Conservation (phyloP, 139 green algal species). For the Tetradesmus obliquus region DNA sequence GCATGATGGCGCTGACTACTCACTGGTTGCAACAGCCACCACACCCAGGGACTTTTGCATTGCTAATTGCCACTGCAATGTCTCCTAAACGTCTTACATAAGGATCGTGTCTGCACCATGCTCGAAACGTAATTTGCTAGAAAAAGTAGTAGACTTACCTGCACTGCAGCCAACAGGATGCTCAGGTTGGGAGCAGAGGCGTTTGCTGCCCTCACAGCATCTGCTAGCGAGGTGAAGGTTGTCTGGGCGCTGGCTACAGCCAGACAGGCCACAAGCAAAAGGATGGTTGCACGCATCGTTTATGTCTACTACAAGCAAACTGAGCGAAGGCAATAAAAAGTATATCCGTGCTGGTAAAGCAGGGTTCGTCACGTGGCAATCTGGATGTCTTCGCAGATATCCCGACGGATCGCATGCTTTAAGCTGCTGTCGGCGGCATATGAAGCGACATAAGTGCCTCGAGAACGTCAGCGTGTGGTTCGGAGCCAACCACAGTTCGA, state of each 20-base stretch:
- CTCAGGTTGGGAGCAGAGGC: slow-evolving; percentile 30
- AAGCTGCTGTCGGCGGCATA: background rate
- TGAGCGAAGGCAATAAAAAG: too few species aligned
- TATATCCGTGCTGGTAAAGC: too few species aligned
- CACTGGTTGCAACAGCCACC: background rate
- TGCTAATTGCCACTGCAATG: background rate
- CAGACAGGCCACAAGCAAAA: background rate
- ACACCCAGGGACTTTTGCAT: background rate
- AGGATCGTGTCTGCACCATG: background rate
- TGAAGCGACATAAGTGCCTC: background rate
- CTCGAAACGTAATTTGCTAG: too few species aligned
- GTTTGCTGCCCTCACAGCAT: slow-evolving; percentile 33
- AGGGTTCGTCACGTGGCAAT: background rate
- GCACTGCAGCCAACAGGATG: slow-evolving; percentile 18
- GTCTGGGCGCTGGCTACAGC: background rate
- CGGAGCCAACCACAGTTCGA: background rate
- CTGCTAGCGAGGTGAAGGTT: background rate
- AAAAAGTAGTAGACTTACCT: slow-evolving; percentile 1
- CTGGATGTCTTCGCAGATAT: background rate
- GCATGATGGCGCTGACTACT: background rate
- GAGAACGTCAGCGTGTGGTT: slow-evolving; percentile 4
- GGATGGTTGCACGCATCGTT: background rate
- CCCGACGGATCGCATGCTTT: background rate
- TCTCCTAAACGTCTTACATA: background rate
- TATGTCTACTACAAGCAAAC: background rate